Base-by-base conservation (phyloP, 2,329 filamentous ascomycete species). In the Thelonectria rubi region DNA sequence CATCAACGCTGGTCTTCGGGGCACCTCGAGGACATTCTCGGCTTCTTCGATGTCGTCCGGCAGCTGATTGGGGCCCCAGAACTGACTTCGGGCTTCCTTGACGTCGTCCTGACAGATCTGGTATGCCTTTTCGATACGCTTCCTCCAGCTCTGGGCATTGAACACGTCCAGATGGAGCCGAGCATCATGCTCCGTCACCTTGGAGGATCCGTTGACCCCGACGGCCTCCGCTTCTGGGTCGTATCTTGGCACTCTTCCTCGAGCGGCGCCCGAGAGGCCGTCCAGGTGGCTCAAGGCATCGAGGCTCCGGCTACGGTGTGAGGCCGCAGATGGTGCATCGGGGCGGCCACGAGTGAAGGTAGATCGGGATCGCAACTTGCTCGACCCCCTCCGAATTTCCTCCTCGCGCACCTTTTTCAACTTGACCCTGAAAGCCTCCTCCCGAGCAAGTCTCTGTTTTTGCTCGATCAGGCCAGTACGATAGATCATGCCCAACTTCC, bases 401-500 rank as follows among this genome's bases (percentile, higher is more conserved):
- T 93, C 88, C 64, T 94, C 90, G 58, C 88, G 86, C 18, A 97
- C 86, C 71, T 91, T 94, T 75, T 94, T 96, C 14, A 91, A 85
- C 75, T 99, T 99, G 61, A 97, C 81, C 14, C 88, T 82, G 77
- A 96, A 98, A 0, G 94, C 94, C 66, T 97, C 93, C 75, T 97
- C 93, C 45, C 95, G 88, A 5, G 94, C 94, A 56, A 97, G 81
- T 18, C 95, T 87, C 76, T 98, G 95, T 74, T 90, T 89, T 76
- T 98, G 94, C 76, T 99, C 95, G 57, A 94, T 82, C 18, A 94
- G 84, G 0, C 96, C 95, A 47, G 92, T 88, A 32, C 94, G 89
- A 75, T 98, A 99, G 53, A 99, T 99, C 73, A 93, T 89, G 15
- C 94, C 93, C 10, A 99, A 82, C 74, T 97, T 98, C 92, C 94